phyloP scores from a whole-genome alignment of 371 early-diverging fungal species.

The Homolaphlyctis polyrhiza region DNA sequence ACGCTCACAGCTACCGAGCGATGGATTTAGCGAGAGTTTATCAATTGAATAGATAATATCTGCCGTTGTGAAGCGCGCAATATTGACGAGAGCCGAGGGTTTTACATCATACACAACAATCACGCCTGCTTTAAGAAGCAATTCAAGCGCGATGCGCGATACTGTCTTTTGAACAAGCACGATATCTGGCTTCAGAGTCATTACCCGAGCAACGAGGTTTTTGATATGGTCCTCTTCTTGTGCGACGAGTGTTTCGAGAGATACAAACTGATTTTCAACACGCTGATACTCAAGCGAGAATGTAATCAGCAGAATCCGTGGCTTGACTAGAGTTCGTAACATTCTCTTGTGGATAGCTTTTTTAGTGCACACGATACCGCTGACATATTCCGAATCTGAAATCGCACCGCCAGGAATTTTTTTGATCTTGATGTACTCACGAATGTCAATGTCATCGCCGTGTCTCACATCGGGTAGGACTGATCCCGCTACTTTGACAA shows the following conservation, averaged over 20 bases:
- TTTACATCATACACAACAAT: conserved; percentile 81
- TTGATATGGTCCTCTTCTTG: conserved; percentile 81
- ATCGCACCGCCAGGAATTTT: conserved; percentile 82
- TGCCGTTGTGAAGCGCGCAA: conserved; percentile 80
- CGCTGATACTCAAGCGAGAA: conserved; percentile 86
- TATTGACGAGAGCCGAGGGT: conserved; percentile 65
- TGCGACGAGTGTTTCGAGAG: conserved; percentile 73
- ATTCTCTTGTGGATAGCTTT: conserved; percentile 85
- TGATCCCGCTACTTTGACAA: not conserved
- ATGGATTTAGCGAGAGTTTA: conserved; percentile 59
- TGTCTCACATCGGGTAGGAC: not conserved
- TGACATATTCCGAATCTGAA: conserved; percentile 67
- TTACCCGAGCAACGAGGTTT: conserved; percentile 69
- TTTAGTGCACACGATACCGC: conserved; percentile 74
- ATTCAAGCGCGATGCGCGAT: conserved; percentile 74
- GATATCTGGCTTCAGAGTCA: conserved; percentile 67
- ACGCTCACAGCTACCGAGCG: conserved; percentile 67
- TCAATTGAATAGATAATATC: conserved; percentile 76
- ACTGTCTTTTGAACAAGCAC: conserved; percentile 74
- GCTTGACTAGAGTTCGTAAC: conserved; percentile 59
- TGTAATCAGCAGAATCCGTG: conserved; percentile 76
- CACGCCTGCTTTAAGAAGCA: conserved; percentile 69
- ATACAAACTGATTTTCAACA: conserved; percentile 68
- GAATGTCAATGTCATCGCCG: conserved; percentile 79
- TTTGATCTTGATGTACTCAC: conserved; percentile 90